phyloP scores from a whole-genome alignment of 2,329 filamentous ascomycete species.

The Aspergillus arachidicola region DNA sequence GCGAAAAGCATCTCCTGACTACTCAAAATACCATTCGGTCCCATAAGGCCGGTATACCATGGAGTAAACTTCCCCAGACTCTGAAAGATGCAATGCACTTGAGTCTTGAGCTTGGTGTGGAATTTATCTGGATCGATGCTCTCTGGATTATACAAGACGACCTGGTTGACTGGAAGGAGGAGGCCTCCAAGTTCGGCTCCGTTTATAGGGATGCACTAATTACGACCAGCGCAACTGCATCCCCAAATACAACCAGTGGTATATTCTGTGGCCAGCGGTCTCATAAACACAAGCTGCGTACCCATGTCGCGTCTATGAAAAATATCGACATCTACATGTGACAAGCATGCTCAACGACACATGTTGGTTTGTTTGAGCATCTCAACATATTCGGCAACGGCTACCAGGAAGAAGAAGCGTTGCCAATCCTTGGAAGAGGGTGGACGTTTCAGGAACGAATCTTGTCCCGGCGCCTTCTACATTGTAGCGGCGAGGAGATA shows the following conservation, averaged over 20 bases:
- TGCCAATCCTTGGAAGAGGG: background rate
- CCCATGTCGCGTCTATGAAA: background rate
- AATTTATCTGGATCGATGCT: background rate
- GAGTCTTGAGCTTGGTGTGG: background rate
- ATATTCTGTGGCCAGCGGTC: background rate
- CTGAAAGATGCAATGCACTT: background rate
- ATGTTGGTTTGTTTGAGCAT: no score
- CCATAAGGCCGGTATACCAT: background rate
- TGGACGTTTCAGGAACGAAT: background rate
- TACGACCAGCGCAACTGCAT: background rate
- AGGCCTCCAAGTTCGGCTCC: background rate
- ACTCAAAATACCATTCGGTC: background rate
- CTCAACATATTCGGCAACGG: no score
- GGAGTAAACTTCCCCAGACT: background rate
- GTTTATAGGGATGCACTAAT: background rate
- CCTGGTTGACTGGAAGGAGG: background rate
- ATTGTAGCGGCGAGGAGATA: background rate
- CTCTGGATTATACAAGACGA: background rate
- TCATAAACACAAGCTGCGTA: background rate
- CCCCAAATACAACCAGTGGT: background rate
- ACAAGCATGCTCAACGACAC: background rate
- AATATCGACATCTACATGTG: background rate
- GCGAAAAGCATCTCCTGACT: background rate
- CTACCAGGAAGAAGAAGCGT: no score
- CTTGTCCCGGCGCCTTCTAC: background rate